Conservation (phyloP, 352 stramenopile species). For the Thalassiosira mediterranea region DNA sequence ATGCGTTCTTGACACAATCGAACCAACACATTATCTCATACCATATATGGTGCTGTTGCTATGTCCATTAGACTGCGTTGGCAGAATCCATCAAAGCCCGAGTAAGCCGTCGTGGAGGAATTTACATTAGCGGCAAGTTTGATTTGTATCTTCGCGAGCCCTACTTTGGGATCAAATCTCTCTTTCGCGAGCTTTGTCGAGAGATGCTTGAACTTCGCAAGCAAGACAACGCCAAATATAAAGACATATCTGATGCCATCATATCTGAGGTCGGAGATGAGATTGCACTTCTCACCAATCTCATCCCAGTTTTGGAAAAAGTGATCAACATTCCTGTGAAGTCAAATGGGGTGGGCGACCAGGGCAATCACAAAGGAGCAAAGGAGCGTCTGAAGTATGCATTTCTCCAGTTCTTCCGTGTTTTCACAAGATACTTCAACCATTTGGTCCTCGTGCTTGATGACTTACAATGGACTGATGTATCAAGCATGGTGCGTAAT, state of each 20-base stretch:
- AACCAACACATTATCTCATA: background rate
- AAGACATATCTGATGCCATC: background rate
- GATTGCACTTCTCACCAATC: background rate
- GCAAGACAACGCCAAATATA: background rate
- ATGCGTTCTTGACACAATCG: background rate
- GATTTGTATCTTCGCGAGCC: background rate
- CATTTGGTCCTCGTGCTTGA: slow-evolving; percentile 30
- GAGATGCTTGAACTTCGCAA: slow-evolving; percentile 6
- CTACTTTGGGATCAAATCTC: slow-evolving; percentile 4
- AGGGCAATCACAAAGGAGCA: slow-evolving; percentile 10
- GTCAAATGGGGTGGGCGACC: background rate
- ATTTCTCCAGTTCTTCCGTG: slow-evolving; percentile 20
- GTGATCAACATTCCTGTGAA: slow-evolving; percentile 4
- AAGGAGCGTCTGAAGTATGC: slow-evolving; percentile 23
- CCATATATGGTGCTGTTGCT: background rate
- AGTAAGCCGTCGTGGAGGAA: background rate
- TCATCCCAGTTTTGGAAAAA: slow-evolving; percentile 4
- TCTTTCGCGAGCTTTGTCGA: slow-evolving; percentile 12
- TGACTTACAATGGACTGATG: slow-evolving; percentile 50
- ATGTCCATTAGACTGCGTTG: slow-evolving; percentile 3
- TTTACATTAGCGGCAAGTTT: slow-evolving; percentile 12
- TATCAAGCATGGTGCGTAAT: slow-evolving; percentile 28
- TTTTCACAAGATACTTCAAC: slow-evolving; percentile 12
- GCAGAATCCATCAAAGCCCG: slow-evolving; percentile 6
- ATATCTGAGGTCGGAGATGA: slow-evolving; percentile 5